Evolutionary conservation across 148 eudicot species (phyloP), one percentile per base, ranked within the genome.

Genomic region (Rheum nobile): DNA sequence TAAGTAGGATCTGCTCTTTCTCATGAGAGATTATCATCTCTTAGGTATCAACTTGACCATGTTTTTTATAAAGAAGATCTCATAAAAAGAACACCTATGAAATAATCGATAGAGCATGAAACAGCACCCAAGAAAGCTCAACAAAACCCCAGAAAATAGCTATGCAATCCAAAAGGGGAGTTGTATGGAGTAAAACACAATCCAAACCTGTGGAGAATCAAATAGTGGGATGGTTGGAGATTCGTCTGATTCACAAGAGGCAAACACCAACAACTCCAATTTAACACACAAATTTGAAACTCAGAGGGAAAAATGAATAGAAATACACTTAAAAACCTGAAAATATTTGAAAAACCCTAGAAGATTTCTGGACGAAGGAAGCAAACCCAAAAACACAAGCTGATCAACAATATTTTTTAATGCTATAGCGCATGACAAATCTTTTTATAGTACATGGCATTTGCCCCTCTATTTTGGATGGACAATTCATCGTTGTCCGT

Each of bases 1-100:
- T 67, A 22, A 37, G 61, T 50, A 78, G 72, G 84, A 85, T 85
- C 79, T 84, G 77, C 48, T 84, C 88, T 50, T 82, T 77, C 75
- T 81, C 87, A 72, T 32, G 48, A 67, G 93, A 81, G 72, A 81
- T 77, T 35, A 85, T 52, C 90, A 87, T 89, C 75, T 83, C 79
- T 77, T 47, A 29, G 26, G n/a, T 31, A 65, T 34, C 19, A 31
- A 65, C 16, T 7, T 65, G 41, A 65, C 34, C 67, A 34, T 28
- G 1, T 22, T 14, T 9, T 34, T 19, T 65, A 65, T 65, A 41
- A 65, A 65, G 38, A 13, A 70, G 74, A 79, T 32, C 47, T 52
- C 63, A 75, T 37, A 39, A 75, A 72, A 59, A 47, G 26, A 10
- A 4, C 26, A 11, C n/a, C 68, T 14, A 39, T 63, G 17, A 54